These are phyloP conservation scores for Boletus speciosus DNA, from an alignment of 768 basidiomycete species.

Conservation along the genomic window DNA sequence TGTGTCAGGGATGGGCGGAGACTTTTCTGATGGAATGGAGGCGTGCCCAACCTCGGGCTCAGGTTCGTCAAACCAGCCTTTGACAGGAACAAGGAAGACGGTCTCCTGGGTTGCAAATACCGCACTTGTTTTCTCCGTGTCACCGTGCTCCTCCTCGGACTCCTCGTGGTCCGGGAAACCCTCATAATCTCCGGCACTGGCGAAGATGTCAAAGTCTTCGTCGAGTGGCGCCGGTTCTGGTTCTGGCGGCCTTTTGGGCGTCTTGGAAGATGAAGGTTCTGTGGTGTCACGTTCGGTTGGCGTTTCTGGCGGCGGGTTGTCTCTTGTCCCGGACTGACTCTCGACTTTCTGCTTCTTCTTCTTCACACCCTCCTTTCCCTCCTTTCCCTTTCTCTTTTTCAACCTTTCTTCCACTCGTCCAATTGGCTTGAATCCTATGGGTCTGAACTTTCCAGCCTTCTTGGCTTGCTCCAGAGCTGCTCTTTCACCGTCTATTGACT, in stretches of 20 bases:
- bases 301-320: background rate
- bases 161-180: conserved; percentile 60
- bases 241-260: conserved; percentile 8
- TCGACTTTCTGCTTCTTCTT: conserved; percentile 60
- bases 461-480: conserved; percentile 37
- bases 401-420: conserved; percentile 41
- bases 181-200: conserved; percentile 78
- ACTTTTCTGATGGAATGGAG: conserved; percentile 8
- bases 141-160: conserved; percentile 36
- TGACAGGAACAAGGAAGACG: conserved; percentile 6
- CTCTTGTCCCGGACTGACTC: conserved; percentile 8
- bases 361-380: conserved; percentile 42
- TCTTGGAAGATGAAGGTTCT: conserved; percentile 7
- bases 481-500: conserved; percentile 14
- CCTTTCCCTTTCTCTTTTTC: conserved; percentile 44
- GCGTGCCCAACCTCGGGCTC: conserved; percentile 27
- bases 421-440: conserved; percentile 66
- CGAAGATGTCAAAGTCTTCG: conserved; percentile 86
- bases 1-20: conserved; percentile 11
- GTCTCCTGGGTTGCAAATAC: conserved; percentile 8
- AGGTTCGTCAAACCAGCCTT: conserved; percentile 47
- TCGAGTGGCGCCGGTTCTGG: conserved; percentile 27
- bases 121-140: conserved; percentile 12
- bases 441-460: conserved; percentile 44
- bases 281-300: background rate